Evolutionary conservation across 1,284 basidiomycete genomes (phyloP).

Genomic region (Trichosporon ovoides): DNA sequence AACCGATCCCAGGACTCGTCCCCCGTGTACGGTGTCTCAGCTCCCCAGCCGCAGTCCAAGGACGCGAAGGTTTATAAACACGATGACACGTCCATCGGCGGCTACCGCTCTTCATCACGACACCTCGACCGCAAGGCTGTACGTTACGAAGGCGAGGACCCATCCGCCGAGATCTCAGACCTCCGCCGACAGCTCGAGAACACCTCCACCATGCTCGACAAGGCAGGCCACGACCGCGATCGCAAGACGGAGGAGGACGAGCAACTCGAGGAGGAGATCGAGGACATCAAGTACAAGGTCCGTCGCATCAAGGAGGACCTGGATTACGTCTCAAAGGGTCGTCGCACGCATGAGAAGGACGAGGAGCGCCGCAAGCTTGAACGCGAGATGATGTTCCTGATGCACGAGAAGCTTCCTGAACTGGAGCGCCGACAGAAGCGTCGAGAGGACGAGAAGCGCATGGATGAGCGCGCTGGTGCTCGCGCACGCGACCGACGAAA

Average conservation of each 20-base stretch:
- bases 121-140: slow-evolving; percentile 84
- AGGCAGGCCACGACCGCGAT: slow-evolving; percentile 59
- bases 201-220: slow-evolving; percentile 76
- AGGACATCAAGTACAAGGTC: slow-evolving; percentile 79
- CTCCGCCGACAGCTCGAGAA: slow-evolving; percentile 81
- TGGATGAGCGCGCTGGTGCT: slow-evolving; percentile 71
- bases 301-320: slow-evolving; percentile 87
- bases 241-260: slow-evolving; percentile 72
- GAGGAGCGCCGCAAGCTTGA: slow-evolving; percentile 83
- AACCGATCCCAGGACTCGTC: slow-evolving; percentile 54
- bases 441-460: slow-evolving; percentile 67
- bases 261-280: slow-evolving; percentile 79
- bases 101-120: slow-evolving; percentile 77
- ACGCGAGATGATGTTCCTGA: slow-evolving; percentile 75
- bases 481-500: slow-evolving; percentile 81
- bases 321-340: slow-evolving; percentile 80
- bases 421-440: slow-evolving; percentile 80
- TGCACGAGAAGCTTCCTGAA: slow-evolving; percentile 88
- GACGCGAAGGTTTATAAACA: slow-evolving; percentile 95
- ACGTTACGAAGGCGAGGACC: slow-evolving; percentile 65
- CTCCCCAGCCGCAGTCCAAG: slow-evolving; percentile 56
- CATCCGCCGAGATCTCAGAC: slow-evolving; percentile 70
- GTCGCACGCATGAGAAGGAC: slow-evolving; percentile 69
- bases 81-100: slow-evolving; percentile 55
- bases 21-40: slow-evolving; percentile 51